Percentiles rank a stretch among this genome's conserved stretches.
Conservation (phyloP, 495 filamentous ascomycete species). For the Podospora conica region DNA sequence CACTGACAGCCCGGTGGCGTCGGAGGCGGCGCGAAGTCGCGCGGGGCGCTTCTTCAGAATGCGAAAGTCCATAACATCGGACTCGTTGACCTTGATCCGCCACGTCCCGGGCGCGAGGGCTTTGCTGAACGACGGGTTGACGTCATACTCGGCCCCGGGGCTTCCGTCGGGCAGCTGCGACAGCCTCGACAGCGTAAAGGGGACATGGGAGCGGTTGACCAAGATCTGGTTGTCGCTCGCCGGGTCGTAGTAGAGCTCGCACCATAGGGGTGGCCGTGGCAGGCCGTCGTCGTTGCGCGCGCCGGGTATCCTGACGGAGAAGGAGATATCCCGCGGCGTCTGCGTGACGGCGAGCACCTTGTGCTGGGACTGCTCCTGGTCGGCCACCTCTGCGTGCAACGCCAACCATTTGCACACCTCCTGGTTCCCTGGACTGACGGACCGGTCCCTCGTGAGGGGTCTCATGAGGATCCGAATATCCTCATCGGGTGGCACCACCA, state of each 20-base stretch:
- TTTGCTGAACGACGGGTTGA: constrained; percentile 36
- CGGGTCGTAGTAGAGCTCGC: constrained; percentile 47
- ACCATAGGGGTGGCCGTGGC: constrained; percentile 37
- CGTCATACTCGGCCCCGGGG: constrained; percentile 30
- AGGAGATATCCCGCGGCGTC: constrained; percentile 44
- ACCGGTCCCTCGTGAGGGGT: constrained; percentile 40
- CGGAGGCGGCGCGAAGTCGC: constrained; percentile 21
- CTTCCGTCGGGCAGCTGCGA: constrained; percentile 27
- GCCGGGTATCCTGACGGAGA: constrained; percentile 43
- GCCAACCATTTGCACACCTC: constrained; percentile 40
- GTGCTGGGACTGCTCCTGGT: constrained; percentile 36
- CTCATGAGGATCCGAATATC: constrained; percentile 45
- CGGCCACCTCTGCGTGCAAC: constrained; percentile 39
- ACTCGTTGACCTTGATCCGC: constrained; percentile 39
- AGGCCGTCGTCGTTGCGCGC: constrained; percentile 23
- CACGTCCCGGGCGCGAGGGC: constrained; percentile 42
- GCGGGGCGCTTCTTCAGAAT: constrained; percentile 42
- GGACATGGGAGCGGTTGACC: constrained; percentile 40
- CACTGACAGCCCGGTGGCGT: constrained; percentile 14
- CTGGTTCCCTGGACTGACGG: constrained; percentile 41
- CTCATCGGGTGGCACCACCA: constrained; percentile 36
- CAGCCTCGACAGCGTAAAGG: constrained; percentile 35
- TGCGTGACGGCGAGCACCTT: constrained; percentile 46
- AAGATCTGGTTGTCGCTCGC: constrained; percentile 44
- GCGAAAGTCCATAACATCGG: constrained; percentile 43